These are phyloP conservation scores for Fimicolochytrium jonesii DNA, from an alignment of 192 early-diverging fungal genomes.

Conservation along the genomic window DNA sequence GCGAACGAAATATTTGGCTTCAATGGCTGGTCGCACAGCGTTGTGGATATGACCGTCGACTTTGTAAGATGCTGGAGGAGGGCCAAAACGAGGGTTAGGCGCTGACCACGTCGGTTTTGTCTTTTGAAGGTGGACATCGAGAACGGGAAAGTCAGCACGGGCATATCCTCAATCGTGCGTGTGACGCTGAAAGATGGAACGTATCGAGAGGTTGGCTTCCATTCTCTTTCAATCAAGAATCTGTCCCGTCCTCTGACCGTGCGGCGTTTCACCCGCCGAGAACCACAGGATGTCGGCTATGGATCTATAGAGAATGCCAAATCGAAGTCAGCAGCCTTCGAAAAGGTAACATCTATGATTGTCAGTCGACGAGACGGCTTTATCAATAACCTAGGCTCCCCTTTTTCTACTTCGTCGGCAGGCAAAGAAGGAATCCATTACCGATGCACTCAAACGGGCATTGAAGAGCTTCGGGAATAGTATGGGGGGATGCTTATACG, in stretches of 20 bases:
- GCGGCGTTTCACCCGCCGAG: too few relatives aligned
- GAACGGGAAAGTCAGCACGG: constrained; percentile 55
- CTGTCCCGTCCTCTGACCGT: too few relatives aligned
- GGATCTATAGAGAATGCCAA: constrained; percentile 73
- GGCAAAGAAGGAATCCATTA: constrained; percentile 86
- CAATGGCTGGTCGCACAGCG: constrained; percentile 80
- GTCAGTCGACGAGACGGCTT: background rate
- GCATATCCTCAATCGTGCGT: constrained; percentile 70
- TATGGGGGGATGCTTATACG: constrained; percentile 81
- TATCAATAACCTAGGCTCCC: background rate
- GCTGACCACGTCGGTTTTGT: background rate
- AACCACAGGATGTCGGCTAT: constrained; percentile 80
- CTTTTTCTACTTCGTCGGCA: constrained; percentile 13
- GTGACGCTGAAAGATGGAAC: constrained; percentile 87
- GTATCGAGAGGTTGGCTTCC: constrained; percentile 62
- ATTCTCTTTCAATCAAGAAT: too few relatives aligned
- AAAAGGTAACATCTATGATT: constrained; percentile 58
- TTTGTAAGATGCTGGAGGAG: constrained; percentile 47
- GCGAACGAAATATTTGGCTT: constrained; percentile 96
- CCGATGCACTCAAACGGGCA: constrained; percentile 87
- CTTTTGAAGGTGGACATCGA: constrained; percentile 30
- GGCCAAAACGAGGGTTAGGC: constrained; percentile 24
- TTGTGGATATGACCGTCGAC: constrained; percentile 74
- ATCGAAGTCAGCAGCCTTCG: constrained; percentile 74
- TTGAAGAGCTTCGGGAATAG: constrained; percentile 81